A percentile compares a stretch with the other conserved stretches of the same genome.
These are phyloP conservation scores for Albifimbria verrucaria DNA, from an alignment of 2,329 filamentous ascomycete species.

Conservation along the genomic window DNA sequence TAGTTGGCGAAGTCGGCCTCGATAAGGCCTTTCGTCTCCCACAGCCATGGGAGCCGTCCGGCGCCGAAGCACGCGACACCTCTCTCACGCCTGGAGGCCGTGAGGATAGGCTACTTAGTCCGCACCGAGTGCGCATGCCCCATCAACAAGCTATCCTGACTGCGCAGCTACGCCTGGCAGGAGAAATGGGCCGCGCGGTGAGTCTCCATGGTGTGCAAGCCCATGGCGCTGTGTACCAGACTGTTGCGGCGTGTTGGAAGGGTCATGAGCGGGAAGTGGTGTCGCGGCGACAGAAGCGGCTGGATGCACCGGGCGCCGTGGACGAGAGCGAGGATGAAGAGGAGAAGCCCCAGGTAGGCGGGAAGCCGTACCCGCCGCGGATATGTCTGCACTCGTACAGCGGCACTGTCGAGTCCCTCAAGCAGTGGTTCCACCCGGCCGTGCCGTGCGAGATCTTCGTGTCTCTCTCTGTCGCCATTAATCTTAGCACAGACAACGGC, in stretches of 20 bases:
- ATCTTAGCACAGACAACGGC: slow-evolving; percentile 56
- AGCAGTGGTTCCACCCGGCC: slow-evolving; percentile 70
- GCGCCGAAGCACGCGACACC: slow-evolving; percentile 21
- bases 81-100: slow-evolving; percentile 64
- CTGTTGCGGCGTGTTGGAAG: slow-evolving; percentile 64
- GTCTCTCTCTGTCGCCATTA: slow-evolving; percentile 83
- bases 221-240: slow-evolving; percentile 67
- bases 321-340: slow-evolving; percentile 38
- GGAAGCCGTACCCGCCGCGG: slow-evolving; percentile 73
- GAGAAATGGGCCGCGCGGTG: slow-evolving; percentile 60
- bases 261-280: slow-evolving; percentile 62
- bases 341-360: slow-evolving; percentile 25
- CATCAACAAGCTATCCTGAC: slow-evolving; percentile 67
- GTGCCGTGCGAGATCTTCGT: slow-evolving; percentile 80
- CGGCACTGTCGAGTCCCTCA: slow-evolving; percentile 69
- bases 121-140: slow-evolving; percentile 62
- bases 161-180: slow-evolving; percentile 69
- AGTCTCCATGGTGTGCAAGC: slow-evolving; percentile 75
- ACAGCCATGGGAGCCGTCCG: slow-evolving; percentile 44
- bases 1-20: slow-evolving; percentile 75
- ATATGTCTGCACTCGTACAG: slow-evolving; percentile 95
- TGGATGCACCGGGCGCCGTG: slow-evolving; percentile 45
- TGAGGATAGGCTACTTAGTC: slow-evolving; percentile 65
- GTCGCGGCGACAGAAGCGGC: slow-evolving; percentile 55
- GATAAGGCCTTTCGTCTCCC: slow-evolving; percentile 77